Conservation (phyloP, 208 protist species). For the Tritrichomonas musculus region DNA sequence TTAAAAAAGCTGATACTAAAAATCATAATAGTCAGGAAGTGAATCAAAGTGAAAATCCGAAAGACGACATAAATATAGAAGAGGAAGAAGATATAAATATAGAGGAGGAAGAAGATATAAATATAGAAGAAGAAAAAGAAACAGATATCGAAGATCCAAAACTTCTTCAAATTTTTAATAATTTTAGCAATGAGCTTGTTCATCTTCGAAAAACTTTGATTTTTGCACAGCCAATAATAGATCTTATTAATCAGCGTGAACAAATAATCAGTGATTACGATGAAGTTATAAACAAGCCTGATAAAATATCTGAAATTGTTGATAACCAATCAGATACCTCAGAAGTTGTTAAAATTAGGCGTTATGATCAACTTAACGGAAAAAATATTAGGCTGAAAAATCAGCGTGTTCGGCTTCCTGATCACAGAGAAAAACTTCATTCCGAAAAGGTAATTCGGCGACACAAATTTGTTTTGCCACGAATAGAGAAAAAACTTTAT, state of each 20-base stretch:
- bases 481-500: not conserved
- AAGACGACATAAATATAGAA: no score
- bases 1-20: not conserved
- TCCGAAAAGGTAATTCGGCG: not conserved
- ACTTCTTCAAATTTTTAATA: not conserved
- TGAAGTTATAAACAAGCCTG: not conserved
- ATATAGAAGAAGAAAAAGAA: not conserved
- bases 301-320: not conserved
- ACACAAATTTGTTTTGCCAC: not conserved
- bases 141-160: not conserved
- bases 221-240: not conserved
- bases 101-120: no score
- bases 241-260: not conserved
- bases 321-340: not conserved
- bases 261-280: not conserved
- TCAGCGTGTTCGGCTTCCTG: not conserved
- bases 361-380: not conserved
- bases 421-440: not conserved
- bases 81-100: no score
- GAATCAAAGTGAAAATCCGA: no score
- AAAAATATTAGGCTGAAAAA: not conserved
- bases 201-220: not conserved
- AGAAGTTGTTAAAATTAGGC: not conserved
- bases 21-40: no score
- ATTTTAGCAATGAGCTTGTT: not conserved